Base-by-base conservation (phyloP, 768 basidiomycete species). In the Hericium coralloides region DNA sequence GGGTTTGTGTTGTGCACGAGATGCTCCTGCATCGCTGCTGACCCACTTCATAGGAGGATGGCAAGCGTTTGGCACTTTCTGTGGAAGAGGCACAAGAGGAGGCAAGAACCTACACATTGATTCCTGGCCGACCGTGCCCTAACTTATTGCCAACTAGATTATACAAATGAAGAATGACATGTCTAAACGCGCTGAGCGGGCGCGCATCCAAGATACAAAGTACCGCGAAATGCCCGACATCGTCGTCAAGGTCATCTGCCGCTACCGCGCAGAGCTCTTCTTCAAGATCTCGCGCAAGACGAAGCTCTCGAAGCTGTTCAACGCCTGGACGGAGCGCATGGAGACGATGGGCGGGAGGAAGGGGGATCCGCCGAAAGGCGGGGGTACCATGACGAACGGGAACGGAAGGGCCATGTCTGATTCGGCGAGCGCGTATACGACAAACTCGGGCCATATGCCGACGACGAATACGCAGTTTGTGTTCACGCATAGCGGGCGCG, bases 201-300 rank as follows among this genome's bases (percentile, higher is more conserved):
- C 82, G 49, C 89, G 85, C 69, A 70, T 84, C 31, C 88, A 88
- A 64, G 89, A 91, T 64, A 75, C 79, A 64, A 92, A 91, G 70
- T 90, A 83, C 66, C 84, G 85, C 56, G 89, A 92, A 70, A 83
- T 82, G 77, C 88, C 89, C n/a, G 89, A 94, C 67, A 89, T 93
- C 58, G 85, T 92, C 53, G 83, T 93, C 72, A 92, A 91, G 68
- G 89, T 94, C 61, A 76, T 87, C 52, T 93, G 91, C 70, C 85
- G 87, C 63, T 92, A 92, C 68, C 87, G 92, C 48, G 89, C 91
- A 4, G 91, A 94, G 65, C 78, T 94, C 43, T 92, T 89, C 75
- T 94, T 94, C 81, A 93, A 92, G 71, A 90, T 94, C 62, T 89
- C 89, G 9, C 86, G 92, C 68, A 92, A 92, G 72, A 91, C 89